phyloP scores from a whole-genome alignment of 305 asterid species.

The Solanum hybrid region DNA sequence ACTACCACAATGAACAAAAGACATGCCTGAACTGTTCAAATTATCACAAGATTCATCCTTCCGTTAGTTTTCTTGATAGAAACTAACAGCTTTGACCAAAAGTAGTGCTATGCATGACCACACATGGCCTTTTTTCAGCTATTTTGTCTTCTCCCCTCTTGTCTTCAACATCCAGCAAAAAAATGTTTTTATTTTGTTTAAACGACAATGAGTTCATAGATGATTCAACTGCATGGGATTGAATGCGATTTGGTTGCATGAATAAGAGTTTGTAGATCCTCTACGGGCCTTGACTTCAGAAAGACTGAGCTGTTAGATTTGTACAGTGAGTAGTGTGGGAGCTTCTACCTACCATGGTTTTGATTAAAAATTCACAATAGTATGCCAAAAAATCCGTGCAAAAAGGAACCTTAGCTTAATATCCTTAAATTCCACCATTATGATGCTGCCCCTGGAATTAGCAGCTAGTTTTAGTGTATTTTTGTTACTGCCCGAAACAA shows the following conservation, averaged over 20 bases:
- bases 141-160: not conserved
- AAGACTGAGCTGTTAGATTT: not conserved
- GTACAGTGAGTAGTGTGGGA: not conserved
- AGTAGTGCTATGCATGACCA: not conserved
- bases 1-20: not conserved
- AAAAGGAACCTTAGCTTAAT: not conserved
- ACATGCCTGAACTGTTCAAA: not conserved
- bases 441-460: not conserved
- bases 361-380: not conserved
- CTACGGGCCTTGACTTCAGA: not conserved
- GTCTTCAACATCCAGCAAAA: not conserved
- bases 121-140: not conserved
- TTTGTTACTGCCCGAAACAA: not conserved
- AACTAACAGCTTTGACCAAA: not conserved
- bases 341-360: not conserved
- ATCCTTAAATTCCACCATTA: not conserved
- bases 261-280: not conserved
- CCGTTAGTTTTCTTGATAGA: not conserved
- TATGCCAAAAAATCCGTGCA: not conserved
- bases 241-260: not conserved
- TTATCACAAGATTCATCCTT: not conserved
- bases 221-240: not conserved
- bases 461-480: not conserved
- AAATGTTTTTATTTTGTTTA: not conserved
- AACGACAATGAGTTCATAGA: not conserved